Base-by-base conservation (phyloP, 2,329 filamentous ascomycete genomes). In the Hansfordia pulvinata region DNA sequence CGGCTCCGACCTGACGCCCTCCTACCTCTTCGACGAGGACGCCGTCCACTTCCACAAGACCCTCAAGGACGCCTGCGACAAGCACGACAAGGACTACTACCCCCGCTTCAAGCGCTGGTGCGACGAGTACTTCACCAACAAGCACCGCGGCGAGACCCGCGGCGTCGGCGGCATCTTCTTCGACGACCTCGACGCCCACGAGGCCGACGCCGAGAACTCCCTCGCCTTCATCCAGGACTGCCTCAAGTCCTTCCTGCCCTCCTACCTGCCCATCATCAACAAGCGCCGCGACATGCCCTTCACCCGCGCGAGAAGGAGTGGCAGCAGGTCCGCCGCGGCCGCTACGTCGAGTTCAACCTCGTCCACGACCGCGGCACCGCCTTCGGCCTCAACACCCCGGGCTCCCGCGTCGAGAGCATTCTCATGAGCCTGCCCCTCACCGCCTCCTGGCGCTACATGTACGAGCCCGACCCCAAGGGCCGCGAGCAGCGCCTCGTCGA, bases 91-190 rank as follows among this genome's bases (percentile, higher is more conserved):
- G 50, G 69, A 64, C 19, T 98, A 94, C 63, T 98, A 92, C 52
- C 76, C 84, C 9, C 74, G 76, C 28, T 98, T 96, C 69, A 98
- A 98, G 62, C 77, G 80, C 48, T 98, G 90, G 90, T 98, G 90
- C 52, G 90, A 98, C 52, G 75, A 92, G 43, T 98, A 98, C 61
- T 98, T 98, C 57, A 77, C 69, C 60, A 81, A 94, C 54, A 88
- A 86, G 50, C 90, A 98, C 58, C 75, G 90, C 24, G 70, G 71
- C 32, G 90, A 98, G 58, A 64, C 73, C 24, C 78, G 90, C 25
- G 90, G 90, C 30, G 60, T 98, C 18, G 90, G 90, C 28, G 90
- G 90, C 28, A 96, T 98, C 53, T 98, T 98, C 69, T 98, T 98
- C 46, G 90, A 98, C 53, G 90, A 98, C 50, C 65, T 98, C 10